Conservation (phyloP, 73 alveolate species). For the Symbiodinium natans region DNA sequence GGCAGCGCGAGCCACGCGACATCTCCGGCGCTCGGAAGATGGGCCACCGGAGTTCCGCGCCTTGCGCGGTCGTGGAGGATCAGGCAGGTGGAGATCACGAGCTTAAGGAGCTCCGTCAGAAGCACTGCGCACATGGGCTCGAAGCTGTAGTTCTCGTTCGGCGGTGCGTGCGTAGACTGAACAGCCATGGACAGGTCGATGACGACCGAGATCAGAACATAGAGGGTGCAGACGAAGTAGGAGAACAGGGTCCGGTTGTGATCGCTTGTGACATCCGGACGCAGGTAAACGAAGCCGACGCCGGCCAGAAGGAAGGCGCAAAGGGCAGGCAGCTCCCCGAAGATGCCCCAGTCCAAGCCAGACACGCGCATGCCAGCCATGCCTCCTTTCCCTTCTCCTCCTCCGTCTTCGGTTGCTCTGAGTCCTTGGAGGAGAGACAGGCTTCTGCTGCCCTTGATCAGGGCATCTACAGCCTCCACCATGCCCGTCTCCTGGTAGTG, state of each 20-base stretch:
- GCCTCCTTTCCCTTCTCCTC: neutral
- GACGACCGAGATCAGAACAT: neutral
- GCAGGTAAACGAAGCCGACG: neutral
- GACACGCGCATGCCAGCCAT: neutral
- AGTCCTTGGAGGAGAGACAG: neutral
- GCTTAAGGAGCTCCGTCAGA: slow-evolving; percentile 30
- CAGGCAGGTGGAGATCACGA: neutral
- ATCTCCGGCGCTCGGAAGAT: neutral
- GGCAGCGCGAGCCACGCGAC: slow-evolving; percentile 21
- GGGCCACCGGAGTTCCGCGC: neutral
- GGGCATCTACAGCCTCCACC: neutral
- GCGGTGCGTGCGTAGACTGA: neutral
- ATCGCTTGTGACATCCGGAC: neutral
- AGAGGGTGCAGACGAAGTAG: neutral
- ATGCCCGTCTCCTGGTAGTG: neutral
- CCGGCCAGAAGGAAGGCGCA: neutral
- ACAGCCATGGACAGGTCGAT: slow-evolving; percentile 51
- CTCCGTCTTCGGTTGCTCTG: neutral
- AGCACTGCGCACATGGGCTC: slow-evolving; percentile 81
- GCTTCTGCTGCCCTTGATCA: neutral
- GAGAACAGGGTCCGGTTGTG: neutral
- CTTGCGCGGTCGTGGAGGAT: neutral
- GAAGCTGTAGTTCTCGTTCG: neutral
- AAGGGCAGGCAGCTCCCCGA: neutral
- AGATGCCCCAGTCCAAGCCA: neutral